Base-by-base conservation (phyloP, 352 stramenopile species). In the Pythium folliculosum region DNA sequence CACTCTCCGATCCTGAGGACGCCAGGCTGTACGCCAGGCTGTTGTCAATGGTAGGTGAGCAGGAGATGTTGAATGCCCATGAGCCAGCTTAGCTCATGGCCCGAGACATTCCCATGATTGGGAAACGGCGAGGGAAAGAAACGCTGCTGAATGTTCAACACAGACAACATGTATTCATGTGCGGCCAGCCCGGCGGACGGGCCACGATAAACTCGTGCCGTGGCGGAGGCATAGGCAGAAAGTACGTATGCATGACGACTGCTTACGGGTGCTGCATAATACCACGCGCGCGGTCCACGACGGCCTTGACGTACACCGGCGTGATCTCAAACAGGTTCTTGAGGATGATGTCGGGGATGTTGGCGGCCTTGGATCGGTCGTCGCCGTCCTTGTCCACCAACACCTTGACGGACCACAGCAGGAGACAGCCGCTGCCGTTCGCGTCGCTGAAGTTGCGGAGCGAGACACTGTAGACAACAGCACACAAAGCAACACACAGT, bases 251-350 rank as follows among this genome's bases (percentile, higher is more conserved):
- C 27, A 32, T 32, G 27, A 32, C 27, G 27, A 13, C 14, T 47
- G 22, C 54, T 70, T 64, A 74, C 1, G 45, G 68, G 22, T 74
- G 62, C 61, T 67, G 57, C 63, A 71, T 71, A 43, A 75, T 67
- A 25, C 69, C 81, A 35, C 82, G 84, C 35, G 83, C 78, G 32
- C 83, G 82, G 54, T 96, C 88, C 40, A 94, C 80, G 30, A 94
- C 80, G 27, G 75, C 84, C 77, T 96, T 96, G 47, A 96, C 87
- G 53, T 87, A 94, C 23, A 94, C 84, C 0, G 88, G 88, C 23
- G 83, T 82, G 68, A 94, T 85, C 73, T 96, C 88, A 47, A 96
- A 96, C 21, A 96, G 63, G 75, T 96, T 96, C 73, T 92, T 92
- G 23, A 96, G 72, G 60, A 96, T 92, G 63, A 94, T 91, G 60